Evolutionary conservation across 805 yeast species (phyloP).

Genomic region (Spathaspora sp.): DNA sequence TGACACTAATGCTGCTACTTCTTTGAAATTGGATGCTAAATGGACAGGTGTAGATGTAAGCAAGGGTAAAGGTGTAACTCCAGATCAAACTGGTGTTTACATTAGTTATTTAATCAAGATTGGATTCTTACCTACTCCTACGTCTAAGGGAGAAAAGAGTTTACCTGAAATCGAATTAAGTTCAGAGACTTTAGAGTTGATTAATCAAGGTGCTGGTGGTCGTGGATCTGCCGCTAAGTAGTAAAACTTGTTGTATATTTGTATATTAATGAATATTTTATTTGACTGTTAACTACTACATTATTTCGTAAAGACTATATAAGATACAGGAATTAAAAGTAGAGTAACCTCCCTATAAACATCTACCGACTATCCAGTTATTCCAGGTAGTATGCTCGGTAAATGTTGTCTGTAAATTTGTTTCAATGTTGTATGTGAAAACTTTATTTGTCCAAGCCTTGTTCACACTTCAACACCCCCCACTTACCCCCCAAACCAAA

Average conservation of each 20-base stretch:
- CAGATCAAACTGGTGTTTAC: constrained; percentile 66
- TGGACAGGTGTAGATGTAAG: constrained; percentile 68
- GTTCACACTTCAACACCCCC: too few relatives aligned
- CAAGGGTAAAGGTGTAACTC: constrained; percentile 72
- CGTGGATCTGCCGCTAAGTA: constrained; percentile 62
- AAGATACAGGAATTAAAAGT: too few relatives aligned
- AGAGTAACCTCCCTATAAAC: too few relatives aligned
- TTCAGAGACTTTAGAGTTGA: constrained; percentile 51
- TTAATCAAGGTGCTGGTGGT: constrained; percentile 67
- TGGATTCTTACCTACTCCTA: constrained; percentile 74
- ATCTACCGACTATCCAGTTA: too few relatives aligned
- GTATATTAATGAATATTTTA: not conserved
- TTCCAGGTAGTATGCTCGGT: too few relatives aligned
- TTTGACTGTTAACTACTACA: not conserved
- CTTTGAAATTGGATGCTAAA: constrained; percentile 56
- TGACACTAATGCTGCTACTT: constrained; percentile 74
- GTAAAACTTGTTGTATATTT: constrained; percentile 1
- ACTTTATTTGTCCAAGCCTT: too few relatives aligned
- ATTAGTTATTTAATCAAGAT: constrained; percentile 74
- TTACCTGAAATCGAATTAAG: constrained; percentile 59
- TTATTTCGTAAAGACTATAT: too few relatives aligned
- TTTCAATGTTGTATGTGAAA: too few relatives aligned
- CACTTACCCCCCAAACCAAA: not conserved
- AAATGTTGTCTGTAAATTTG: too few relatives aligned
- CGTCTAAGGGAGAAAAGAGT: constrained; percentile 28